Evolutionary conservation across 352 stramenopile genomes (phyloP).

Genomic region (Phytophthora pinifolia): DNA sequence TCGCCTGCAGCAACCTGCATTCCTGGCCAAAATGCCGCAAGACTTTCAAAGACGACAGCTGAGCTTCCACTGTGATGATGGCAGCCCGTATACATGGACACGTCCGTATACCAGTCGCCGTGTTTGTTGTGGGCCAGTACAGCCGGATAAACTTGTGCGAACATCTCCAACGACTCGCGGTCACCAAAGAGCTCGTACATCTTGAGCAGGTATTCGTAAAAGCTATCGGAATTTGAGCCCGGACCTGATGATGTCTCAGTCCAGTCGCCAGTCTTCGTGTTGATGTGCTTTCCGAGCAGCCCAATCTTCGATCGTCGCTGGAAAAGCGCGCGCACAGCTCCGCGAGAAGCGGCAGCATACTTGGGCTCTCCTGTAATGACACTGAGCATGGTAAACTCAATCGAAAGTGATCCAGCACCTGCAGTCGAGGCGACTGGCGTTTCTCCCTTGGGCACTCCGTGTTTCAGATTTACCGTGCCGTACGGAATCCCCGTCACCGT

Average conservation of each 20-base stretch:
- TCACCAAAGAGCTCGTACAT: conserved; percentile 96
- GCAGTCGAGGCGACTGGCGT: conserved; percentile 96
- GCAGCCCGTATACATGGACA: conserved; percentile 83
- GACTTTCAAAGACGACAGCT: conserved; percentile 78
- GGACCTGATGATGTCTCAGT: conserved; percentile 78
- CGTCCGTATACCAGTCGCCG: conserved; percentile 85
- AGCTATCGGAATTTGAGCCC: conserved; percentile 96
- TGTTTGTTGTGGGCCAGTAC: conserved; percentile 74
- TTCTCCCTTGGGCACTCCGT: conserved; percentile 89
- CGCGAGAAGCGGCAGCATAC: conserved; percentile 67
- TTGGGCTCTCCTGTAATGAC: conserved; percentile 65
- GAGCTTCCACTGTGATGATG: conserved; percentile 34
- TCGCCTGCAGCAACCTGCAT: conserved; percentile 96
- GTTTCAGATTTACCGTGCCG: conserved; percentile 95
- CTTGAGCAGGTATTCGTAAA: conserved; percentile 99
- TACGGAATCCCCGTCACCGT: conserved; percentile 96
- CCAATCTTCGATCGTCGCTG: conserved; percentile 72
- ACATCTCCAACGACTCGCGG: conserved; percentile 92
- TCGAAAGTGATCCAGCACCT: conserved; percentile 93
- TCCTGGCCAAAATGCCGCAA: conserved; percentile 96
- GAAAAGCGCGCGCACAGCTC: conserved; percentile 79
- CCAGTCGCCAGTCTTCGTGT: conserved; percentile 89
- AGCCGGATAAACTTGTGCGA: conserved; percentile 63
- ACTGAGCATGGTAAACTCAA: conserved; percentile 98
- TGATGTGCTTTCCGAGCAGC: conserved; percentile 96